Base-by-base conservation (phyloP, 1,284 basidiomycete genomes). In the Apiotrichum akiyoshidainum region DNA sequence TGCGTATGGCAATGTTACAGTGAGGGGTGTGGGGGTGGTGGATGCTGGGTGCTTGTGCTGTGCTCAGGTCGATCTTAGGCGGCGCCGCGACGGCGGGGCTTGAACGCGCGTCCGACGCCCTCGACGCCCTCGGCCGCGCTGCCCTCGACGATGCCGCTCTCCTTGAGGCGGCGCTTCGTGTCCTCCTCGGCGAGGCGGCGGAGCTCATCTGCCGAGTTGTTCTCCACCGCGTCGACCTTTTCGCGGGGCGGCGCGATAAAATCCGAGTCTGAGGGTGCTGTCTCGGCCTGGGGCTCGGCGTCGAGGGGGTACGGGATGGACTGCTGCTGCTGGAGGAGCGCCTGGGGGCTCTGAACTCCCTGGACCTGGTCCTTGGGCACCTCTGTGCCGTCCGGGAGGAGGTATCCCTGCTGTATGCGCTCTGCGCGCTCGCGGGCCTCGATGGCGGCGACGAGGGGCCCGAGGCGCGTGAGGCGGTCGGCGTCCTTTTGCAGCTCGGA, bases 401-500 rank as follows among this genome's bases (percentile, higher is more conserved):
- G 60, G 50, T 71, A 77, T 11, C 75, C 75, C 53, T 77, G 75
- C 35, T 65, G 57, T 16, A 77, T 77, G n/a, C 75, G 53, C 53
- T 77, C 75, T 33, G 59, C 70, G 16, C 56, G 46, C 52, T 77
- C 75, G 1, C 75, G 55, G 26, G 53, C 64, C 59, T 73, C 75
- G 37, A 77, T 77, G 0, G 60, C 66, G 5, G 59, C 56, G 10
- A 77, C 63, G 35, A 65, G 60, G 7, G 65, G 63, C 31, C 46
- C 40, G 2, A 77, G 67, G 12, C 51, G 16, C 22, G 54, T 46
- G 52, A 66, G 68, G 4, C 75, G 67, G 12, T 37, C 35, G 7
- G 52, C 55, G 54, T 77, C 75, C 1, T 17, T n/a, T 51, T 67
- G 57, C 14, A 77, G 66, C 55, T 77, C 75, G 19, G 52, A 46